These are phyloP conservation scores for Trebouxia gelatinosa DNA, from an alignment of 163 green algal species.

Conservation along the genomic window DNA sequence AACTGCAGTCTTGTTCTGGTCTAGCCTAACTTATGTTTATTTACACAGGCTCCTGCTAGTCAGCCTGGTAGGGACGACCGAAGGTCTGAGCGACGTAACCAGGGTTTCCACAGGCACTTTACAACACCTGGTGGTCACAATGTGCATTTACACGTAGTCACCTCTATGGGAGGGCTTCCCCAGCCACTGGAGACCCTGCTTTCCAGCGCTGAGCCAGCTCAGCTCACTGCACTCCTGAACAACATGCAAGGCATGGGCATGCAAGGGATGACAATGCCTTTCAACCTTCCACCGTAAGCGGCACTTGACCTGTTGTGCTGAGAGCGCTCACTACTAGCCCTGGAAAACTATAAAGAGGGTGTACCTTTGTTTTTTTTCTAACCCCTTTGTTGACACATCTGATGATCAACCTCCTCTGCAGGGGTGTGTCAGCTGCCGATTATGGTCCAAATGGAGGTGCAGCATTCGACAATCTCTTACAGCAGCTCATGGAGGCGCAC, in stretches of 20 bases:
- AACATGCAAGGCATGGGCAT: conserved; percentile 18
- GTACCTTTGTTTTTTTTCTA: too few relatives aligned
- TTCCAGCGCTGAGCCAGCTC: conserved; percentile 4
- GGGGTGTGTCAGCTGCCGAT: conserved; percentile 15
- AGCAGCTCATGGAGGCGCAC: conserved; percentile 43
- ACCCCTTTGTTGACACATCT: too few relatives aligned
- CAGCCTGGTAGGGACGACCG: too few relatives aligned
- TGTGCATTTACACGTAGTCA: conserved; percentile 22
- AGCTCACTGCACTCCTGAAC: conserved; percentile 4
- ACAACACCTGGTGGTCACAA: conserved; percentile 21
- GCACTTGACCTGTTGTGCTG: too few relatives aligned
- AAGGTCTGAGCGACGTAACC: too few relatives aligned
- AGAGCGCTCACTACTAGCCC: too few relatives aligned
- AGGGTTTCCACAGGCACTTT: conserved; percentile 15
- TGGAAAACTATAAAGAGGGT: too few relatives aligned
- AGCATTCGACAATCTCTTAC: conserved; percentile 39
- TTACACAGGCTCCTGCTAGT: too few relatives aligned
- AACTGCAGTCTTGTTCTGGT: too few relatives aligned
- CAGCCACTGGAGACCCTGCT: neutral
- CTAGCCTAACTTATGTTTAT: too few relatives aligned
- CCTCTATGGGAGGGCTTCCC: conserved; percentile 7
- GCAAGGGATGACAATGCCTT: too few relatives aligned
- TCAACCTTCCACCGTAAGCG: conserved; percentile 12
- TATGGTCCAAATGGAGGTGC: conserved; percentile 5
- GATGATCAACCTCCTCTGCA: too few relatives aligned